Percentiles rank a stretch among this genome's conserved stretches.
Evolutionary conservation across 2,329 filamentous ascomycete species (phyloP).

Genomic region (Nannizzia gypsea): DNA sequence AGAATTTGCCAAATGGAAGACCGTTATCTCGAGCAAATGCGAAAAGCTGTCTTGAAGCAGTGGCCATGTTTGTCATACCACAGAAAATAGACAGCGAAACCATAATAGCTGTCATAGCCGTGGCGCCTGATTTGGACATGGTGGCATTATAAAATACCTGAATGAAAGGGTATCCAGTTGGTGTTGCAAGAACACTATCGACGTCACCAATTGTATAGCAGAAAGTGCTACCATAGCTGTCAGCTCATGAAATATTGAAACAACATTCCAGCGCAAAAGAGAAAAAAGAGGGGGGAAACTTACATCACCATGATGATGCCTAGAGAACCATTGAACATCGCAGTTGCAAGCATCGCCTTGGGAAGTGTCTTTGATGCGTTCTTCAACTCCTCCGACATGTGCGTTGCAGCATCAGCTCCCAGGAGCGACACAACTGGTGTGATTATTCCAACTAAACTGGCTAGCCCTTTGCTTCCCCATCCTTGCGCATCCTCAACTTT

Average conservation of each 20-base stretch:
- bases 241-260: background rate
- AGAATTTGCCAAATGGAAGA: slow-evolving; percentile 33
- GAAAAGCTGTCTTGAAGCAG: slow-evolving; percentile 24
- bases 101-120: slow-evolving; percentile 19
- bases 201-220: slow-evolving; percentile 9
- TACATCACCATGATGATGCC: slow-evolving; percentile 23
- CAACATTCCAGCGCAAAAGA: background rate
- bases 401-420: slow-evolving; percentile 3
- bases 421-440: background rate
- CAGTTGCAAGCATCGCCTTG: slow-evolving; percentile 24
- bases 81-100: slow-evolving; percentile 20
- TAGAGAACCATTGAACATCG: slow-evolving; percentile 26
- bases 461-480: slow-evolving; percentile 1
- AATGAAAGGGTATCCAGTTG: slow-evolving; percentile 28
- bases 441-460: slow-evolving; percentile 4
- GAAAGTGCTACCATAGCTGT: slow-evolving; percentile 4
- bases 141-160: slow-evolving; percentile 25
- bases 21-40: slow-evolving; percentile 44
- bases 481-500: slow-evolving; percentile 2
- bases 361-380: slow-evolving; percentile 28
- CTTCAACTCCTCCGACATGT: slow-evolving; percentile 26
- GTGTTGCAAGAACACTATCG: background rate
- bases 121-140: slow-evolving; percentile 17
- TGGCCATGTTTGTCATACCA: slow-evolving; percentile 24
- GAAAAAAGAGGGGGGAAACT: background rate